Evolutionary conservation across 257 asterid species (phyloP).

Genomic region (Thymus quinquecostatus): DNA sequence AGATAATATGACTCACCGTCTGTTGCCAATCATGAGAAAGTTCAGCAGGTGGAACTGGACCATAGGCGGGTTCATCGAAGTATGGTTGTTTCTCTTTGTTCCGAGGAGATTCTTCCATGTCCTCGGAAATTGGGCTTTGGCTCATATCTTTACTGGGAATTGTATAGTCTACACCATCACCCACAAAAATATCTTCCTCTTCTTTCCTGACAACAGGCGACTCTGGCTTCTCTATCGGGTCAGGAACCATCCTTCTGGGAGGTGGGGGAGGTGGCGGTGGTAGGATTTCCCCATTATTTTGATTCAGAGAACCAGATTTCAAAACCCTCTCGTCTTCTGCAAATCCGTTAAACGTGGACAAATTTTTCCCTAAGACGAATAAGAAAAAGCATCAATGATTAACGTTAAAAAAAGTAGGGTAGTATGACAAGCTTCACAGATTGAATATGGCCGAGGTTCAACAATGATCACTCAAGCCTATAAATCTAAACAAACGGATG

Average conservation of each 20-base stretch:
- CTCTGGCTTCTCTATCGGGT: constrained; percentile 58
- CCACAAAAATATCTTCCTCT: constrained; percentile 93
- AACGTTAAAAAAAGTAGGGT: constrained; percentile 9
- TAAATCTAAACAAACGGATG: constrained; percentile 11
- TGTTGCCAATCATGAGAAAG: constrained; percentile 85
- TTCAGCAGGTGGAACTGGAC: constrained; percentile 93
- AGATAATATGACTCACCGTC: constrained; percentile 50
- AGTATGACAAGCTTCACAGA: constrained; percentile 23
- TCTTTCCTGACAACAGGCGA: constrained; percentile 58
- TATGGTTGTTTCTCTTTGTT: constrained; percentile 72
- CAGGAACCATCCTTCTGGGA: constrained; percentile 55
- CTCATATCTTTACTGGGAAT: constrained; percentile 86
- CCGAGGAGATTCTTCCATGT: constrained; percentile 99
- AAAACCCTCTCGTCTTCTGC: constrained; percentile 61
- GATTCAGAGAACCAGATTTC: constrained; percentile 54
- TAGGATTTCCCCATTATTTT: constrained; percentile 51
- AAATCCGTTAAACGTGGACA: constrained; percentile 52
- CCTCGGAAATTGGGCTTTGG: constrained; percentile 96
- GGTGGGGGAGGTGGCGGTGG: constrained; percentile 92
- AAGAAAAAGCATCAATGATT: constrained; percentile 3
- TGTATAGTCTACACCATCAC: constrained; percentile 86
- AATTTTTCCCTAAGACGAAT: constrained; percentile 47
- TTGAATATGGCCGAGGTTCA: neutral
- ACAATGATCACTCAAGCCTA: constrained; percentile 14
- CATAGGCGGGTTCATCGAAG: constrained; percentile 84